phyloP scores from a whole-genome alignment of 345 rosid species.

The Raphanus sativus region DNA sequence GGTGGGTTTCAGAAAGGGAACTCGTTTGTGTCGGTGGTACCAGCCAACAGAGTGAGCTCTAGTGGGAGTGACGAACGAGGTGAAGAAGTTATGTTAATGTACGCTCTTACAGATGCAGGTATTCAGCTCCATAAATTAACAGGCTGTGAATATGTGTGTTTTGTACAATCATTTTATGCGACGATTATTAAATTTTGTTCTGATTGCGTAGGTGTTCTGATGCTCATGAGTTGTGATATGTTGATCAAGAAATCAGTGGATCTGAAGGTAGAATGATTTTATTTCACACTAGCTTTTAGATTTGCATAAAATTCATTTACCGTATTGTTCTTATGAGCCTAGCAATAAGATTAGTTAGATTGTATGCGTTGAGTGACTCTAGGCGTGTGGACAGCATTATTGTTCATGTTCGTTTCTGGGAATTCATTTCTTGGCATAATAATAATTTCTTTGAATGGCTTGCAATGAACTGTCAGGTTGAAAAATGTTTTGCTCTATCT shows the following conservation, averaged over 20 bases:
- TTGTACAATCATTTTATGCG: background rate
- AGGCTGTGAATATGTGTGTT: background rate
- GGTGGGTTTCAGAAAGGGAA: slow-evolving; percentile 61
- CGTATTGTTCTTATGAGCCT: too few species aligned
- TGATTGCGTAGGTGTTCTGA: slow-evolving; percentile 58
- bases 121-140: background rate
- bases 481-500: slow-evolving; percentile 68
- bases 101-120: slow-evolving; percentile 77
- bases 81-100: slow-evolving; percentile 42
- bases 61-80: slow-evolving; percentile 37
- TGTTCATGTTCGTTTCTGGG: background rate
- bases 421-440: background rate
- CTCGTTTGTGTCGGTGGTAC: slow-evolving; percentile 61
- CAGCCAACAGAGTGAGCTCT: slow-evolving; percentile 37
- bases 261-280: slow-evolving; percentile 50
- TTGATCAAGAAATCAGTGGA: slow-evolving; percentile 55
- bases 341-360: too few species aligned
- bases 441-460: background rate
- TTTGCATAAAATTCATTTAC: background rate
- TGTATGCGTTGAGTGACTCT: background rate
- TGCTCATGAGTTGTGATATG: slow-evolving; percentile 51
- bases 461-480: slow-evolving; percentile 55
- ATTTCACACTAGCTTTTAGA: background rate
- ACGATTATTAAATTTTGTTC: slow-evolving; percentile 15
- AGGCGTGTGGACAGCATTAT: background rate